These are phyloP conservation scores for Cerioporus squamosus DNA, from an alignment of 1,284 basidiomycete species.

Conservation along the genomic window DNA sequence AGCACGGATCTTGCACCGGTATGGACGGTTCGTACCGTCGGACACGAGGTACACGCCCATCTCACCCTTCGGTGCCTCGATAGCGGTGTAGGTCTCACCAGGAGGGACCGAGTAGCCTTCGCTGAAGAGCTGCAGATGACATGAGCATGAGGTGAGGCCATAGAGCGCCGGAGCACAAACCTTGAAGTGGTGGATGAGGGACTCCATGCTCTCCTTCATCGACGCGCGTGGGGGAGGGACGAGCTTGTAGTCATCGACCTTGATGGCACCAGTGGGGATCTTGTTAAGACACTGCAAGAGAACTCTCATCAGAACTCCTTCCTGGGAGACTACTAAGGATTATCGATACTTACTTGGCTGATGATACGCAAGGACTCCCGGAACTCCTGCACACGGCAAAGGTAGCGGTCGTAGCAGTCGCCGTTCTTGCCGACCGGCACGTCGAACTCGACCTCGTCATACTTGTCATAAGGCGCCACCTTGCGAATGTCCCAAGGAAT, in stretches of 20 bases:
- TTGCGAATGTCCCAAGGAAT: conserved; percentile 96
- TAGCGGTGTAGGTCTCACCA: conserved; percentile 96
- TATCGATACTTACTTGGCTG: conserved; percentile 57
- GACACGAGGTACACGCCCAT: conserved; percentile 98
- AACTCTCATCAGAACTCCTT: background rate
- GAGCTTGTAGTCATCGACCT: conserved; percentile 98
- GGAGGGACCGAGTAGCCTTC: conserved; percentile 99
- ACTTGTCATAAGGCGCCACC: conserved; percentile 94
- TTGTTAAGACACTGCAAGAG: conserved; percentile 86
- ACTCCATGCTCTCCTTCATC: conserved; percentile 99
- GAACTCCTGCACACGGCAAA: conserved; percentile 99
- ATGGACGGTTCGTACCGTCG: conserved; percentile 92
- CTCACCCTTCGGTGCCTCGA: conserved; percentile 98
- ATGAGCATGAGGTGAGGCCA: conserved; percentile 9
- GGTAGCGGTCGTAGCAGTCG: conserved; percentile 96
- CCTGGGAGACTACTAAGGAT: background rate
- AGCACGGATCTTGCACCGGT: conserved; percentile 93
- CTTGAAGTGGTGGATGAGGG: conserved; percentile 98
- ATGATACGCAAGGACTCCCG: conserved; percentile 93
- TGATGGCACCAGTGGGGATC: conserved; percentile 92
- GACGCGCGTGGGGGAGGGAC: conserved; percentile 95
- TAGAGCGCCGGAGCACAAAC: conserved; percentile 37
- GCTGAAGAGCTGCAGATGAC: conserved; percentile 74
- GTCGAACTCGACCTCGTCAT: conserved; percentile 98
- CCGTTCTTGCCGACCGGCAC: conserved; percentile 96